Percentiles rank a stretch among this genome's conserved stretches.
phyloP scores from a whole-genome alignment of 495 filamentous ascomycete species.

The Xylaria scruposa region DNA sequence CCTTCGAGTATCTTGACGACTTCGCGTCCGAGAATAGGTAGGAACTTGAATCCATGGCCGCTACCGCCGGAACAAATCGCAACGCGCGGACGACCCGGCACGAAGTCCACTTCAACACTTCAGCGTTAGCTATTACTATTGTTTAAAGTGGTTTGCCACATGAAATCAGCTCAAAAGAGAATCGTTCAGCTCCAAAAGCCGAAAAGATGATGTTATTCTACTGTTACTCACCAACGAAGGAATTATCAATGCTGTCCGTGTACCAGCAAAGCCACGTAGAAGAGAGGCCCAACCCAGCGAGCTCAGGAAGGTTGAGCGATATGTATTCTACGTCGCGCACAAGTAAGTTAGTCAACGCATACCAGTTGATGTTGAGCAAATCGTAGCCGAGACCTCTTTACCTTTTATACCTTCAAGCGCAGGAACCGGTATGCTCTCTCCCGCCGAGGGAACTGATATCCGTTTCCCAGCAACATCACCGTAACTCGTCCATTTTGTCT shows the following conservation, averaged over 20 bases:
- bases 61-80: slow-evolving; percentile 79
- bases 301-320: slow-evolving; percentile 44
- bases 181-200: neutral
- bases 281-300: slow-evolving; percentile 45
- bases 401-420: slow-evolving; percentile 39
- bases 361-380: too few species aligned
- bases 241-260: slow-evolving; percentile 60
- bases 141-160: neutral
- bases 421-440: slow-evolving; percentile 46
- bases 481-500: slow-evolving; percentile 47
- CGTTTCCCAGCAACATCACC: slow-evolving; percentile 28
- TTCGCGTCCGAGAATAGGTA: slow-evolving; percentile 77
- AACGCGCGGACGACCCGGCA: slow-evolving; percentile 64
- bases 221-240: slow-evolving; percentile 59
- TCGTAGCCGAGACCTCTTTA: neutral
- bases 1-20: slow-evolving; percentile 60
- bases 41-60: slow-evolving; percentile 81
- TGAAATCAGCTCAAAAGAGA: neutral
- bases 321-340: slow-evolving; percentile 33
- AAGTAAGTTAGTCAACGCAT: neutral
- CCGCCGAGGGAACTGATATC: slow-evolving; percentile 37
- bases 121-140: neutral
- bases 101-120: slow-evolving; percentile 57
- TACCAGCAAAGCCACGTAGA: slow-evolving; percentile 79
- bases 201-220: neutral